Base-by-base conservation (phyloP, 306 rosid genomes). In the Medicago ruthenica region DNA sequence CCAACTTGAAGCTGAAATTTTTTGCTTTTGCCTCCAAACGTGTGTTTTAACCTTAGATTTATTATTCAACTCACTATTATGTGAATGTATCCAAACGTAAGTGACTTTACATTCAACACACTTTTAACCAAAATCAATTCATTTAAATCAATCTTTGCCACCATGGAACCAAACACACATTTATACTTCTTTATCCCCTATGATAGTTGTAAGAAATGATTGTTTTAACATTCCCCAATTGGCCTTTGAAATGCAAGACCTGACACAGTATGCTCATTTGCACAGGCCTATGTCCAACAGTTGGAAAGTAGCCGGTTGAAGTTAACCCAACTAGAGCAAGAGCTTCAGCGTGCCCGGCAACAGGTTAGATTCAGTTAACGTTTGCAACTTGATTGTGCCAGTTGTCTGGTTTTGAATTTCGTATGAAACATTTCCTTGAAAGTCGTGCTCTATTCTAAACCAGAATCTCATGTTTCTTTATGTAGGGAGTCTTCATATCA, bases 301-400 rank as follows among this genome's bases (percentile, higher is more conserved):
- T 69, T 95, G 82, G 99, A 95, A 86, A 92, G 90, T 76, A 95
- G 99, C 85, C 96, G 99, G 58, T 86, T 95, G 88, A 95, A 95
- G 88, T 78, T 95, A 80, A 95, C 93, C 54, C 97, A 92, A 67
- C 85, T 95, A 44, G 99, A 95, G 88, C 99, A 95, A 83, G 99
- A 95, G 92, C 99, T 95, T 70, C 99, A 92, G 80, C 89, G 99
- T 75, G 99, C 99, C 16, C 82, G 99, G 47, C 97, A 92, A 81
- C 99, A 95, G 97, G 99, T 95, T 75, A 70, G 59, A 51, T 73
- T 76, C 64, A 42, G 58, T 70, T 54, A 54, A 14, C 76, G 63
- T 67, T 61, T 53, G 66, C 41, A 47, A 12, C 34, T 68, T 31
- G 57, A 78, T 55, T 78, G 48, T 21, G 10, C 40, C 9, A 15